Evolutionary conservation across 164 flowering plant species (phyloP), one percentile per base, ranked within the genome.

Genomic region (Liriodendron chinense): DNA sequence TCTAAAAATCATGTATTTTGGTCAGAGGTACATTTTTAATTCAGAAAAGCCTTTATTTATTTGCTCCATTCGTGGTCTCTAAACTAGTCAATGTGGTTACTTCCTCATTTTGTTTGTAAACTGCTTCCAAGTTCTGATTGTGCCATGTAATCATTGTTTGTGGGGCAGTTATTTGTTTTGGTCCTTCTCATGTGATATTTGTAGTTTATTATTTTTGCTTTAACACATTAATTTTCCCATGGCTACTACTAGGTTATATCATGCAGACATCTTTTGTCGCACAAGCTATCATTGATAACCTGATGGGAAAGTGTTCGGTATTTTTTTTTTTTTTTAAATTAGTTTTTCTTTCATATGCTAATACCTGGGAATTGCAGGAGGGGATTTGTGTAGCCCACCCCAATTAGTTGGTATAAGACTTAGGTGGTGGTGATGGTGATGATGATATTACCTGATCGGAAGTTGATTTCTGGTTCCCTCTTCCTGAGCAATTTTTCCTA

Each of bases 1-100:
- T 75, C 83, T 94, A 23, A 89, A 89, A 82, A 78, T 94, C 67
- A 91, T 94, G 97, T 94, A 94, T 79, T 94, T 94, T 82, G 98
- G 98, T 72, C 84, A 82, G 74, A 91, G 98, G 98, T 94, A 84
- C 49, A 14, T 65, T 74, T 47, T 65, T 65, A 34, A 34, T 14
- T 8, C 43, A 43, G 26, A 16, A 71, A 8, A 43, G 47, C 43
- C 23, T 26, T 22, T 50, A 59, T 68, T 14, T 56, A 9, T 23
- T 56, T 53, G 23, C 20, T 47, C 22, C 5, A 23, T 64, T n/a
- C 23, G 5, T 70, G 24, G 23, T 4, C 7, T 7, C 18, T 4
- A 28, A 28, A 13, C 10, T 59, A 16, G 4, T 20, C 62, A 57
- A 57, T 57, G 14, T 13, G 62, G 62, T 20, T 57, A 57, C 6